Base-by-base conservation (phyloP, 2,329 filamentous ascomycete species). In the Colletotrichum tanaceti region DNA sequence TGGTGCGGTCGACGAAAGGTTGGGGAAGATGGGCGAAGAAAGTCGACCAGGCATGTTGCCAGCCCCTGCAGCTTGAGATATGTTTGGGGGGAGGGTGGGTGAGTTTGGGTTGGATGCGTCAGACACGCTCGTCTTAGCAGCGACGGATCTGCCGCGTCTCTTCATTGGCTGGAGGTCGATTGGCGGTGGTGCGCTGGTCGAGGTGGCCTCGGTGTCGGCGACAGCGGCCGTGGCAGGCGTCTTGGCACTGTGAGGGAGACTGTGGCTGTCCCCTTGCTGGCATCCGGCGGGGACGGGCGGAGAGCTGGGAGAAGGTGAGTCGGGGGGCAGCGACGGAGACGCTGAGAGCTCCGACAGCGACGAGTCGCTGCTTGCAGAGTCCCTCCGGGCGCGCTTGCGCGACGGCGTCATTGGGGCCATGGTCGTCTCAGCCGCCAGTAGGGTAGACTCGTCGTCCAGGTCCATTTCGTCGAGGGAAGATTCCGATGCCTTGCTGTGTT, bases 301-400 rank as follows among this genome's bases (percentile, higher is more conserved):
- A 68, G 67, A 70, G 71, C 77, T 78, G 61, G 71, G 75, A 62
- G 80, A 78, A 35, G 79, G 80, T 58, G 80, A 81, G 66, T 69
- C 63, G 50, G 62, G 41, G 53, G 80, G 79, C 59, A 82, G 73
- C 11, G 70, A 72, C 7, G 70, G 70, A 32, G 70, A 72, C 41
- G 63, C 57, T 47, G 69, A 71, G n/a, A 72, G 72, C 77, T 81
- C 76, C 77, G 80, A 82, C 32, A 82, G 77, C n/a, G 81, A 82
- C 22, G 81, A 82, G 72, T 81, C 79, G 75, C 80, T 82, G 9
- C 78, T 79, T 38, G 73, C 78, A 41, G 80, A 82, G 64, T 77
- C 77, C 43, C 78, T 75, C 49, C 80, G 75, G 35, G 71, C 71
- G 63, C 77, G 75, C 75, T 74, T 79, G 28, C 77, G 75, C 63